Conservation (phyloP, 345 rosid species). For the Gossypium longicalyx region DNA sequence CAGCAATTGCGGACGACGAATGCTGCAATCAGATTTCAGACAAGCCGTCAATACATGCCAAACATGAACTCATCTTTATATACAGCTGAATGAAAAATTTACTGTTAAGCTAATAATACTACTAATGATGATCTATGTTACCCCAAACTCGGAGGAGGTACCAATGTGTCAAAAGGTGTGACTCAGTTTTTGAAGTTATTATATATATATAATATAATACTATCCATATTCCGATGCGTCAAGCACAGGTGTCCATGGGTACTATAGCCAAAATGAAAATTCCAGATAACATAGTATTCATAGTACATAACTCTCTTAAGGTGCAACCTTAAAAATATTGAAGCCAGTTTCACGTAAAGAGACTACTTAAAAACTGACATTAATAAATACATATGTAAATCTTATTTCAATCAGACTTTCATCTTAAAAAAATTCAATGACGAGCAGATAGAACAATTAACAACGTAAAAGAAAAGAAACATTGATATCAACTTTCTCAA, state of each 20-base stretch:
- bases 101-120: background rate
- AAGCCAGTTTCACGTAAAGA: background rate
- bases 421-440: background rate
- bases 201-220: background rate
- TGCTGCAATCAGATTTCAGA: slow-evolving; percentile 46
- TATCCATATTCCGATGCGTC: background rate
- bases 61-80: background rate
- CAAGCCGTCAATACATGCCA: background rate
- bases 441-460: too few relatives aligned
- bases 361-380: background rate
- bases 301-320: background rate
- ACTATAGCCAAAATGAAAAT: background rate
- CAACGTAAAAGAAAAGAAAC: background rate
- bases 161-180: background rate
- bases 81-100: background rate
- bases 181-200: background rate
- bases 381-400: background rate
- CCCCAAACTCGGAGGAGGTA: background rate
- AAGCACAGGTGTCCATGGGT: background rate
- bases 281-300: too few relatives aligned
- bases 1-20: slow-evolving; percentile 58
- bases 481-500: background rate
- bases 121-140: background rate
- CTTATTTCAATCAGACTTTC: background rate
- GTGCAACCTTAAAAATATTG: background rate